phyloP scores from a whole-genome alignment of 2,329 filamentous ascomycete species.

The Diplodia seriata region DNA sequence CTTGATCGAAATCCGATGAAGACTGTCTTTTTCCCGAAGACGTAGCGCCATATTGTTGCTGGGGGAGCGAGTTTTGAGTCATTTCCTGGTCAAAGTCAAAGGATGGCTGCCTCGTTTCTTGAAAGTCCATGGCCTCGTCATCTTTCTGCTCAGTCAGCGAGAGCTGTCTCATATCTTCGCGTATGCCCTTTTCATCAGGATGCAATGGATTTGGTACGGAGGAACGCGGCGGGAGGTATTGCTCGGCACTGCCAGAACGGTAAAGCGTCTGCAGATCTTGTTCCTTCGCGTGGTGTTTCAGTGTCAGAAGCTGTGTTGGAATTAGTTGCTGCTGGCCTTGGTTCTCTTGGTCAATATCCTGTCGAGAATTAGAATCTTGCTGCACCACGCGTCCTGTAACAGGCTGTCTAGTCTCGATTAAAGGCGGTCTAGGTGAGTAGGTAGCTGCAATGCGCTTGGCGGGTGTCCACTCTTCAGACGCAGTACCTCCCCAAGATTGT shows the following conservation, averaged over 20 bases:
- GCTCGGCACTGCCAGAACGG: not conserved
- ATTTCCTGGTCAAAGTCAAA: constrained; percentile 5
- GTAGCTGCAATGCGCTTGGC: not conserved
- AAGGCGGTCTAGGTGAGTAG: not conserved
- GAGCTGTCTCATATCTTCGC: constrained; percentile 1
- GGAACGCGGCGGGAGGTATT: not conserved
- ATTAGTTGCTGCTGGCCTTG: not conserved
- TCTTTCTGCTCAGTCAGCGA: constrained; percentile 1
- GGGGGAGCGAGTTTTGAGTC: not conserved
- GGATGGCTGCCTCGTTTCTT: not conserved
- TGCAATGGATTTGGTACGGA: not conserved
- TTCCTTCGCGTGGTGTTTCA: not conserved
- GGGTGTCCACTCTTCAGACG: not conserved
- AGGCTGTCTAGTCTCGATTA: not conserved
- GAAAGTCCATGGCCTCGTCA: not conserved
- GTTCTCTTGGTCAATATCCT: not conserved
- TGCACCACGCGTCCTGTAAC: not conserved
- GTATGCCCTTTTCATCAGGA: not conserved
- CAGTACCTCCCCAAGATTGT: not conserved
- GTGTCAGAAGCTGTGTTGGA: not conserved
- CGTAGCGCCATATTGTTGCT: not conserved
- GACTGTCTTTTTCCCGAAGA: constrained; percentile 1
- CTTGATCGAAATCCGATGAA: constrained; percentile 16
- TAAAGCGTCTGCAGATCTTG: not conserved
- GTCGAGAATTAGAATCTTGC: not conserved